These are phyloP conservation scores for Penicillium sp. DNA, from an alignment of 2,329 filamentous ascomycete genomes.

Conservation along the genomic window DNA sequence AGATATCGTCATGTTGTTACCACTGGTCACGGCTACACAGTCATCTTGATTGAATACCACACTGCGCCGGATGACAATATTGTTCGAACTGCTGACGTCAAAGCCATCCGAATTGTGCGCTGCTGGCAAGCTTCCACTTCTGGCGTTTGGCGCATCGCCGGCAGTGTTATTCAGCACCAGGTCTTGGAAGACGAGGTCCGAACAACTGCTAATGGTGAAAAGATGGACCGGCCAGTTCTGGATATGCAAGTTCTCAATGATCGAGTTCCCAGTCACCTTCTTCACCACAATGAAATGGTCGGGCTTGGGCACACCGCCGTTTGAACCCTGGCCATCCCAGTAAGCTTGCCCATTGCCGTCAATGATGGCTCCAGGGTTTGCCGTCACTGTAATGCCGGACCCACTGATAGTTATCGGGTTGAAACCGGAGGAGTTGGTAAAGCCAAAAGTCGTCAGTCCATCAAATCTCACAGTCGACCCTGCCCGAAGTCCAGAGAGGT, in stretches of 20 bases:
- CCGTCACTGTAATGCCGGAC: neutral
- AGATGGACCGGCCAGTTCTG: slow-evolving; percentile 1
- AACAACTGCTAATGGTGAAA: neutral
- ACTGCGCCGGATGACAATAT: slow-evolving; percentile 46
- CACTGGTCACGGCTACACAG: slow-evolving; percentile 53
- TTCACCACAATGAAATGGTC: slow-evolving; percentile 1
- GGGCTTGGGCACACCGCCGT: neutral
- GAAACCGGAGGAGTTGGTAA: neutral
- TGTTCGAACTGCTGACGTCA: slow-evolving; percentile 34
- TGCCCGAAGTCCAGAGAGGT: neutral
- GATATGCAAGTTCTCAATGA: neutral
- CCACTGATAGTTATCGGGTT: neutral
- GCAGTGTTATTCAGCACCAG: neutral
- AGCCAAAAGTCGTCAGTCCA: neutral
- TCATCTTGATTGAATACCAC: slow-evolving; percentile 54
- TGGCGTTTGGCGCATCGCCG: neutral
- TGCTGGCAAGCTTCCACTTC: neutral
- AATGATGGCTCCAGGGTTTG: neutral
- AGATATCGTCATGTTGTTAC: slow-evolving; percentile 30
- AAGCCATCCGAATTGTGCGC: slow-evolving; percentile 47
- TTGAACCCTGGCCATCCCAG: neutral
- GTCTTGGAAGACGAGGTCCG: slow-evolving; percentile 1
- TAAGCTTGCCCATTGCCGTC: slow-evolving; percentile 1
- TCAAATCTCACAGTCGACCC: neutral
- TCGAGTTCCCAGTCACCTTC: neutral